Evolutionary conservation across 192 early-diverging fungal genomes (phyloP).

Genomic region (Coemansia sp.): DNA sequence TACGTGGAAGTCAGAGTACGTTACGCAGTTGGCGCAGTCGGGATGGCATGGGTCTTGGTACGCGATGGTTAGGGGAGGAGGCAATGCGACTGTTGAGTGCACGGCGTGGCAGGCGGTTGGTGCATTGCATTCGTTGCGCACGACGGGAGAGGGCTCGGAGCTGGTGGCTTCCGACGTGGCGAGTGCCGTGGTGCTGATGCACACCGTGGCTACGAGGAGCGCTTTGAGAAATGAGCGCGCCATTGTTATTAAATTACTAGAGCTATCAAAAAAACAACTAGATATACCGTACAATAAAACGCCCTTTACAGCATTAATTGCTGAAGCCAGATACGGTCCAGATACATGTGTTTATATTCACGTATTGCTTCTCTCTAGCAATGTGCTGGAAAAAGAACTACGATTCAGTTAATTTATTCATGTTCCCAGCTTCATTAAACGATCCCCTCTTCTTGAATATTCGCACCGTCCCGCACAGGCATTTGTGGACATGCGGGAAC

Average conservation of each 20-base stretch:
- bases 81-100: conserved; percentile 32
- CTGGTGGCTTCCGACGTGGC: conserved; percentile 21
- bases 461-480: neutral
- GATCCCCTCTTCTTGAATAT: neutral
- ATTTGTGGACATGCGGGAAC: neutral
- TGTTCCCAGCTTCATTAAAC: conserved; percentile 6
- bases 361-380: neutral
- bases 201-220: conserved; percentile 20
- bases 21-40: conserved; percentile 50
- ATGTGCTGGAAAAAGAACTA: neutral
- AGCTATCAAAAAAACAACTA: neutral
- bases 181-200: conserved; percentile 15
- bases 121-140: conserved; percentile 8
- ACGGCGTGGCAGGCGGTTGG: conserved; percentile 15
- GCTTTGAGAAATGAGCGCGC: conserved; percentile 24
- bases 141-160: conserved; percentile 21
- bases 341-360: conserved; percentile 6
- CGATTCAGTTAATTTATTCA: neutral
- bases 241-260: conserved; percentile 13
- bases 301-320: neutral
- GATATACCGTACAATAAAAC: neutral
- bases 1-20: conserved; percentile 48
- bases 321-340: neutral
- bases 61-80: conserved; percentile 46
- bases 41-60: conserved; percentile 54